phyloP scores from a whole-genome alignment of 2,329 filamentous ascomycete genomes.

The Westerdykella sp. region DNA sequence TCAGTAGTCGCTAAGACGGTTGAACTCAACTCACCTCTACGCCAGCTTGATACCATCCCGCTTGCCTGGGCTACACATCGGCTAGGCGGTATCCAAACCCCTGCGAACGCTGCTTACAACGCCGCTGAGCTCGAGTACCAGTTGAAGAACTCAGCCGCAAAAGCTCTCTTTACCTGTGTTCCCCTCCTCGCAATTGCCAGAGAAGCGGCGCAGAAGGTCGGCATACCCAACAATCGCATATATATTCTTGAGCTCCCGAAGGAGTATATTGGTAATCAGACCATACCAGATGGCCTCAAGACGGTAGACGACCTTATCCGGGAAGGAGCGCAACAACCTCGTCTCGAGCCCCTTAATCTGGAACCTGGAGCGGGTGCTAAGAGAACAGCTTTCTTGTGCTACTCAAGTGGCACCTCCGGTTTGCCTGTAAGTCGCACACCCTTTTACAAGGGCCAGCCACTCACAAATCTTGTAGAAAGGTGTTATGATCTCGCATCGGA shows the following conservation, averaged over 20 bases:
- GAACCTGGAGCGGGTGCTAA: slow-evolving; percentile 58
- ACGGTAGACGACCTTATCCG: slow-evolving; percentile 61
- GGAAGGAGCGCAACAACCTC: slow-evolving; percentile 51
- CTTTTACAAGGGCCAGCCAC: slow-evolving; percentile 1
- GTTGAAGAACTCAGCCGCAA: slow-evolving; percentile 61
- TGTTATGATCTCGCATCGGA: slow-evolving; percentile 74
- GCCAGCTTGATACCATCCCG: slow-evolving; percentile 66
- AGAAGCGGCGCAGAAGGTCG: slow-evolving; percentile 56
- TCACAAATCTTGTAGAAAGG: slow-evolving; percentile 55
- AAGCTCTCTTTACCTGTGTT: slow-evolving; percentile 64
- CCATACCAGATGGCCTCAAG: slow-evolving; percentile 48
- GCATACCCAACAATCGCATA: slow-evolving; percentile 58
- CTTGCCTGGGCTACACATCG: slow-evolving; percentile 68
- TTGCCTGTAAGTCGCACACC: slow-evolving; percentile 52
- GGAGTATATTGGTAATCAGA: slow-evolving; percentile 44
- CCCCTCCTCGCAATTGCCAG: slow-evolving; percentile 60
- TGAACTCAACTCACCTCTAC: background rate
- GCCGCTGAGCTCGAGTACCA: slow-evolving; percentile 65
- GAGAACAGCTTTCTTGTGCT: slow-evolving; percentile 70
- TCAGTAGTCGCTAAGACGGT: background rate
- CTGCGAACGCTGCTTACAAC: slow-evolving; percentile 70
- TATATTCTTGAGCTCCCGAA: slow-evolving; percentile 65
- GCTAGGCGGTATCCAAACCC: slow-evolving; percentile 65
- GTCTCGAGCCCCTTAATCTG: slow-evolving; percentile 55
- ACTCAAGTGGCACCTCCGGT: slow-evolving; percentile 73